Evolutionary conservation across 345 rosid genomes (phyloP), one percentile per base, ranked within the genome.

Genomic region (Microcos paniculata): DNA sequence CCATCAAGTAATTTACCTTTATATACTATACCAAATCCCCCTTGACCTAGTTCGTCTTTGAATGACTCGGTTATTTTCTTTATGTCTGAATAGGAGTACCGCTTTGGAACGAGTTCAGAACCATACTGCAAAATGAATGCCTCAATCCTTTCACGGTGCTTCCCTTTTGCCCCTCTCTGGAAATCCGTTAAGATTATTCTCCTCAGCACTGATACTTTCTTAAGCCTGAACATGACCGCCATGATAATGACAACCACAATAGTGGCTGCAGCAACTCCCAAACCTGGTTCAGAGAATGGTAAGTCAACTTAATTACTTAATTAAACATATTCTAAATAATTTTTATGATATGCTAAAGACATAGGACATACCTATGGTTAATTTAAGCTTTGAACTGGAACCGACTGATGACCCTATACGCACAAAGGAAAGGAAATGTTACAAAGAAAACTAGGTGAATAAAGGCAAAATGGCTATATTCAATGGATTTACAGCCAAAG

Each of bases 21-120:
- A 26, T 71, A 71, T 23, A 71, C 74, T 2, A 49, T 55, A 26
- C 74, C 74, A 28, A 33, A 71, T 57, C 74, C 74, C 10, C 74
- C 74, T 71, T 71, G 30, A 21, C 74, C 74, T 9, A 71, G 49
- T 71, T 35, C 48, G 14, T 71, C 46, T 35, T 51, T 38, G 46
- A 71, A 71, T 24, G 74, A 71, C 19, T 57, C 55, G 13, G 74
- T 71, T 42, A 71, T 55, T 40, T 56, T 71, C 74, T 15, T 71
- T 63, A 71, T 71, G 46, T 55, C 51, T n/a, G 74, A 38, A 55
- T 71, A 71, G 4, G 48, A 33, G 55, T 71, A 71, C 35, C 74
- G 62, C 21, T 71, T 71, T 4, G 74, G 74, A 33, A 63, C 63
- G 55, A 71, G 74, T 45, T 66, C 71, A 6, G 74, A 38, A 33